Base-by-base conservation (phyloP, 73 alveolate genomes). In the Tetrahymena elliotti region DNA sequence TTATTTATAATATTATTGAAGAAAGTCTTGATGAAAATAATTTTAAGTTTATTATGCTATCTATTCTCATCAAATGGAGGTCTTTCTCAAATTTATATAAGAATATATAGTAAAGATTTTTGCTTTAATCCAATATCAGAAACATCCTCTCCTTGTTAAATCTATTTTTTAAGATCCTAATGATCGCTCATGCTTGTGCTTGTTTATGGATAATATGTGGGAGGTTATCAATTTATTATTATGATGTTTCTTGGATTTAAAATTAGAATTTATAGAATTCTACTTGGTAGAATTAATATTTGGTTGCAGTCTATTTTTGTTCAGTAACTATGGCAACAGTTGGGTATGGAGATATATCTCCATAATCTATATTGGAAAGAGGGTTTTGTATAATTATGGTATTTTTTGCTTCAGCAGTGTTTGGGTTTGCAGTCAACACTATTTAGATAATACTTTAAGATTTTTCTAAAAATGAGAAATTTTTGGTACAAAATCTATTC, bases 331-430 rank as follows among this genome's bases (percentile, higher is more conserved):
- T 94, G 96, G 93, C 52, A 12, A 94, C 95, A 33, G 96, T 94
- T 16, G 96, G 96, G 22, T 94, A 94, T 84, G 96, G 96, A 9
- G 96, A 94, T 36, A 84, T 94, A 13, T 82, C 35, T 6, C 96
- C 96, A 24, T 83, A 53, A 94, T 68, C 88, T 1, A n/a, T 36
- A 0, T 22, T 68, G 1, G 88, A 68, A 68, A n/a, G 16, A 24
- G 36, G 38, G 11, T 68, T 68, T 68, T 68, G 88, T 68, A 68
- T 68, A n/a, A 31, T 68, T 6, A 68, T 68, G 88, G 36, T 68
- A 13, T 68, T 68, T 31, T 68, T 68, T 68, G 88, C 88, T 68
- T 68, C 38, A 22, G 88, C 38, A 27, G 88, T 68, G 10, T 68
- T 68, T 31, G 88, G 88, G 3, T 68, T 68, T 68, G 34, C 88